A percentile compares a stretch with the other conserved stretches of the same genome.
Conservation (phyloP, 441 rosid species). For the Adansonia grandidieri region DNA sequence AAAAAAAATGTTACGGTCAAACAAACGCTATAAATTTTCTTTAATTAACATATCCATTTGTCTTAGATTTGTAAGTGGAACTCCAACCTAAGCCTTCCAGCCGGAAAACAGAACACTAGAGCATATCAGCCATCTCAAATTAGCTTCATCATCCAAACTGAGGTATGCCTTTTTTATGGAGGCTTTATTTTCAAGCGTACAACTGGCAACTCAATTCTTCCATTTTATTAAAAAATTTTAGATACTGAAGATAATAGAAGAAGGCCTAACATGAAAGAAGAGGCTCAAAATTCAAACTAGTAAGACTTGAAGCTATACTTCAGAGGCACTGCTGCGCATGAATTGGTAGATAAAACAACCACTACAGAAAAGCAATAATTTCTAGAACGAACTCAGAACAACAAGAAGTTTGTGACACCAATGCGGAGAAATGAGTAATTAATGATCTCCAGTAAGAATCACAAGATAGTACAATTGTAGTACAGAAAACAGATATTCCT, state of each 20-base stretch:
- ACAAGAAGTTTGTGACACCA: neutral
- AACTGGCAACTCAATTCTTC: neutral
- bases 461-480: neutral
- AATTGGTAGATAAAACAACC: neutral
- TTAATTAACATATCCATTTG: neutral
- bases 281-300: neutral
- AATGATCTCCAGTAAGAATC: neutral
- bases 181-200: neutral
- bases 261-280: neutral
- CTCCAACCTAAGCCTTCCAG: conserved; percentile 1
- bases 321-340: neutral
- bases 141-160: neutral
- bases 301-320: neutral
- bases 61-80: neutral
- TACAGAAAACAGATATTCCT: conserved; percentile 11
- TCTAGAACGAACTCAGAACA: neutral
- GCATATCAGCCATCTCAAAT: neutral
- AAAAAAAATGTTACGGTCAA: no score
- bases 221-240: neutral
- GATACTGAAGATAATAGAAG: neutral
- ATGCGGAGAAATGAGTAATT: neutral
- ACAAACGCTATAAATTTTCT: neutral
- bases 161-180: neutral
- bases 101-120: neutral
- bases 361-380: neutral